Base-by-base conservation (phyloP, 768 basidiomycete genomes). In the Lactarius akahatsu region DNA sequence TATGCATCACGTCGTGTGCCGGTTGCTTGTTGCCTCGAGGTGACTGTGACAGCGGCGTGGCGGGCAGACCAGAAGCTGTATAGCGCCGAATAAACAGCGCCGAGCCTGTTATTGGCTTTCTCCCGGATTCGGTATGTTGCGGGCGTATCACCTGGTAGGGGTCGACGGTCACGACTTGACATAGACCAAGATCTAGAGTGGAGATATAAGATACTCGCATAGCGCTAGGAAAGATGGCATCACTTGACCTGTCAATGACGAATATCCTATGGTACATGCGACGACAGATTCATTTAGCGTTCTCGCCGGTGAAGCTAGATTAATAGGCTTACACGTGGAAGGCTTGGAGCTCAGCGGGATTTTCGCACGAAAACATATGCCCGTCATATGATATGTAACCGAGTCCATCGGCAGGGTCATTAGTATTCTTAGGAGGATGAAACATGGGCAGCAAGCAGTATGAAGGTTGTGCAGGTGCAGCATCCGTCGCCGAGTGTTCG, bases 361-460 rank as follows among this genome's bases (percentile, higher is more conserved):
- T 85, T 61, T 77, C 77, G 74, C 86, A 87, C 1, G 72, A 34
- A 64, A 85, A 87, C 13, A 77, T 68, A 71, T 87, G 86, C 0
- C 87, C 86, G 58, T 87, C 86, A 26, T 75, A 76, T 3, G 86
- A 87, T 50, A 84, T 67, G 68, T 88, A 82, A 6, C 85, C 81
- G 2, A 74, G n/a, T 1, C 77, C 78, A 0, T 71, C 67, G 1
- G 73, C 67, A 1, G 74, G 70, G 9, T 74, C 69, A 28, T 73
- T 73, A 5, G 74, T 69, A 15, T 75, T 72, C 61, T 72, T 69
- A 0, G 77, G 75, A 0, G 77, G 73, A 71, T 87, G 87, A 74
- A 87, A 83, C 52, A 84, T 75, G 0, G 85, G 83, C 4, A 86
- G 72, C 5, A 76, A 78, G 71, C 86, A 88, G 67, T 80, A 84